Evolutionary conservation across 2,329 filamentous ascomycete genomes (phyloP).

Genomic region (Neofusicoccum laricinum): DNA sequence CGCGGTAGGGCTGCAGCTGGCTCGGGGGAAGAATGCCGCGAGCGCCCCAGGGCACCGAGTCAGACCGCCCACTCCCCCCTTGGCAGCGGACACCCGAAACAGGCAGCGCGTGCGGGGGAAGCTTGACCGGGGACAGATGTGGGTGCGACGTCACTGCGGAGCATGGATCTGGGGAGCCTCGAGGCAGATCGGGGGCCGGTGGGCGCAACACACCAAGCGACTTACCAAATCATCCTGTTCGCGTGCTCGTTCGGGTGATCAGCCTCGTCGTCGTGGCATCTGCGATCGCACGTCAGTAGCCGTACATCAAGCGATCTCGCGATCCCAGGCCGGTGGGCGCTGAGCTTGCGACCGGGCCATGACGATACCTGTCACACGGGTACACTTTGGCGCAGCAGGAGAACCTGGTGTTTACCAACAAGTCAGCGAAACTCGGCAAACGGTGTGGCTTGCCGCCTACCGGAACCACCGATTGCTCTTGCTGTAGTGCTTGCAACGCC

Average conservation of each 20-base stretch:
- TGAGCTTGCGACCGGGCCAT: neutral
- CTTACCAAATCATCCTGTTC: slow-evolving; percentile 73
- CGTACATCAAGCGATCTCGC: slow-evolving; percentile 24
- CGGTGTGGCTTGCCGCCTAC: slow-evolving; percentile 28
- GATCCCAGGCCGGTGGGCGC: neutral
- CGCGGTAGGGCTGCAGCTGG: slow-evolving; percentile 15
- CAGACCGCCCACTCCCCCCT: neutral
- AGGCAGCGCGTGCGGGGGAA: slow-evolving; percentile 7
- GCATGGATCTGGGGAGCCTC: slow-evolving; percentile 6
- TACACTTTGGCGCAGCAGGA: slow-evolving; percentile 57
- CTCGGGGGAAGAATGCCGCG: slow-evolving; percentile 12
- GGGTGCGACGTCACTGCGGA: slow-evolving; percentile 2
- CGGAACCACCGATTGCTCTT: slow-evolving; percentile 58
- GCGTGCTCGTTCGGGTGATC: slow-evolving; percentile 79
- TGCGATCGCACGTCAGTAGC: slow-evolving; percentile 1
- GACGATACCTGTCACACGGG: slow-evolving; percentile 51
- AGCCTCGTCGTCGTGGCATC: slow-evolving; percentile 70
- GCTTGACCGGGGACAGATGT: slow-evolving; percentile 2
- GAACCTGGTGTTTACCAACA: slow-evolving; percentile 40
- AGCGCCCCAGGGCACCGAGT: neutral
- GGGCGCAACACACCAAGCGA: slow-evolving; percentile 15
- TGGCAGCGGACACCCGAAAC: neutral
- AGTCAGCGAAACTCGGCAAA: neutral
- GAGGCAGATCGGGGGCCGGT: neutral
- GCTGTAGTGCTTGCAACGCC: slow-evolving; percentile 53